These are phyloP conservation scores for Cytospora piceae DNA, from an alignment of 2,329 filamentous ascomycete species.

Conservation along the genomic window DNA sequence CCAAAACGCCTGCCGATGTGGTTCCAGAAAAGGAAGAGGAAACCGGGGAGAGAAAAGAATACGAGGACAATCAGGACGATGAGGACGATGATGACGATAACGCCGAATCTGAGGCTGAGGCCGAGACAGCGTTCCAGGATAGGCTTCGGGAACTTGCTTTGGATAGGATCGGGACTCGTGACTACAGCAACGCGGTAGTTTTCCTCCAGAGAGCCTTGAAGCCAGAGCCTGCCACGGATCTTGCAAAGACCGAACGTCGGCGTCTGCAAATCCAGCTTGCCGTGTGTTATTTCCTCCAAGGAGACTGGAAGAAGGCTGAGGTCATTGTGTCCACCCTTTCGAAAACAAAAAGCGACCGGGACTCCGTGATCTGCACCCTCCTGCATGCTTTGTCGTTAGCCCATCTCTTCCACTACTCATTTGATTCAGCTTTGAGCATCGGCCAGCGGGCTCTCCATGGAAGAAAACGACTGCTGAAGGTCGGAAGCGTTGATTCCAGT, in stretches of 20 bases:
- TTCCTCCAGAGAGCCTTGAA: conserved; percentile 34
- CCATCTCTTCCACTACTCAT: conserved; percentile 32
- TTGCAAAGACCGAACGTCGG: conserved; percentile 15
- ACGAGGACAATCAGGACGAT: neutral
- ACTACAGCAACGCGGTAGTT: conserved; percentile 34
- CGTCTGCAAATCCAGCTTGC: conserved; percentile 34
- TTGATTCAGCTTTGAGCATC: conserved; percentile 33
- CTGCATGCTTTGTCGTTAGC: conserved; percentile 35
- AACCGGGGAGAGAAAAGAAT: neutral
- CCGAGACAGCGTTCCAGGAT: conserved; percentile 31
- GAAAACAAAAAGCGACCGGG: conserved; percentile 24
- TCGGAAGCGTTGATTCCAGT: conserved; percentile 11
- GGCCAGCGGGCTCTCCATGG: conserved; percentile 34
- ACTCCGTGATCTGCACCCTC: conserved; percentile 33
- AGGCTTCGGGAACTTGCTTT: conserved; percentile 35
- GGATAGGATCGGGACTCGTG: conserved; percentile 33
- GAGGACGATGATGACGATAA: conserved; percentile 15
- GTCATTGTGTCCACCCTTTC: conserved; percentile 30
- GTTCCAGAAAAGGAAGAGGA: neutral
- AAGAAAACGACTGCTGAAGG: conserved; percentile 34
- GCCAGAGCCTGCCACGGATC: conserved; percentile 11
- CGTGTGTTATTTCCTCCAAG: conserved; percentile 34
- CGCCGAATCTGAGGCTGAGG: conserved; percentile 31
- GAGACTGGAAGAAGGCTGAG: conserved; percentile 33
- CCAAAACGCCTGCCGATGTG: neutral